phyloP scores from a whole-genome alignment of 495 filamentous ascomycete species.

The Alectoria sarmentosa region DNA sequence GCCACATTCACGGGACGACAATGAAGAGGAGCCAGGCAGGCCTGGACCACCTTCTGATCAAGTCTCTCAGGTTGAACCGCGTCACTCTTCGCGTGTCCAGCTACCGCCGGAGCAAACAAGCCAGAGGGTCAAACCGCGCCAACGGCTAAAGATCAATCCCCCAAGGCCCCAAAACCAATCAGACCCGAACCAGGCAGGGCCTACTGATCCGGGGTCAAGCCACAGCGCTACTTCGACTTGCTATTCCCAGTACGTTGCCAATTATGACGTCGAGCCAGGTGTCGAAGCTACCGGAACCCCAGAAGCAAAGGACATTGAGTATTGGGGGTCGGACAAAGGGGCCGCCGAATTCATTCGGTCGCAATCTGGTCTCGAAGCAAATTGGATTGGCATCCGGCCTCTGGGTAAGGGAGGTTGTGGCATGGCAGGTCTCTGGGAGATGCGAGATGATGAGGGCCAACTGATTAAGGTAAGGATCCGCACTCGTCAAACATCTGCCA shows the following conservation, averaged over 20 bases:
- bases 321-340: background rate
- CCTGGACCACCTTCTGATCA: background rate
- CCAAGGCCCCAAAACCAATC: background rate
- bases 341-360: background rate
- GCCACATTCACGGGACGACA: background rate
- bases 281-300: background rate
- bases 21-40: background rate
- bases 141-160: background rate
- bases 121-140: background rate
- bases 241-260: background rate
- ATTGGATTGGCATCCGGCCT: background rate
- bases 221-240: background rate
- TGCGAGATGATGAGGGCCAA: background rate
- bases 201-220: background rate
- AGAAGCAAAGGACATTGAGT: background rate
- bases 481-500: background rate
- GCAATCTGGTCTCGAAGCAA: background rate
- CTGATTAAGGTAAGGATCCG: background rate
- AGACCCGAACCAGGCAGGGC: background rate
- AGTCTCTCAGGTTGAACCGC: background rate
- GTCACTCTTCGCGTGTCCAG: background rate
- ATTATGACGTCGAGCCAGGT: background rate
- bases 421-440: background rate
- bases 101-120: background rate
- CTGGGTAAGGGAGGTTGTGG: background rate